Conservation (phyloP, 345 rosid species). For the Dovyalis caffra region DNA sequence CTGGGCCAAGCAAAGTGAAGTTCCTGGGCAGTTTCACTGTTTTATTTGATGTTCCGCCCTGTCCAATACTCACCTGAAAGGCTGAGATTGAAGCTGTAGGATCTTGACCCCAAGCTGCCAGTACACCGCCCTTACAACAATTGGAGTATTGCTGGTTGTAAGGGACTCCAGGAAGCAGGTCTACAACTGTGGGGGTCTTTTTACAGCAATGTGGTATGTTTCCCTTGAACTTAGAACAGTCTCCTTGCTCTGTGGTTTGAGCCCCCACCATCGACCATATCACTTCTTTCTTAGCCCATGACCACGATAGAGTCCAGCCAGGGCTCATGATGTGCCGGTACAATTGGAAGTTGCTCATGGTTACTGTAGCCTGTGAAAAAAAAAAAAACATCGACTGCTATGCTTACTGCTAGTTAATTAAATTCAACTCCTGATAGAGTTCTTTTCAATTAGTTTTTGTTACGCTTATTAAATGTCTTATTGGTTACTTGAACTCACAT, state of each 20-base stretch:
- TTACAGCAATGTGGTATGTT: constrained; percentile 64
- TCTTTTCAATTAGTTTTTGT: not conserved
- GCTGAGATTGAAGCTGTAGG: constrained; percentile 49
- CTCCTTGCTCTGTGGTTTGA: constrained; percentile 80
- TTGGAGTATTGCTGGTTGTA: constrained; percentile 64
- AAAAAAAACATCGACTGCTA: not conserved
- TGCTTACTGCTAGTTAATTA: too few relatives aligned
- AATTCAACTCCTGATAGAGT: too few relatives aligned
- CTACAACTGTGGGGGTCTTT: constrained; percentile 49
- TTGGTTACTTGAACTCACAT: not conserved
- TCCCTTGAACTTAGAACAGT: constrained; percentile 71
- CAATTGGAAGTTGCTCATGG: constrained; percentile 59
- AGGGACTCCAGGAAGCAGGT: constrained; percentile 67
- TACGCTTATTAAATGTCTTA: too few relatives aligned
- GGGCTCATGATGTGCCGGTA: constrained; percentile 55
- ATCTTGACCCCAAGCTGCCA: constrained; percentile 72
- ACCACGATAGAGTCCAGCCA: constrained; percentile 72
- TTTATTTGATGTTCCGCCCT: constrained; percentile 63
- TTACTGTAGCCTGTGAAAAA: constrained; percentile 53
- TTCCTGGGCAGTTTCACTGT: constrained; percentile 63
- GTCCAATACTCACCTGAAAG: constrained; percentile 67
- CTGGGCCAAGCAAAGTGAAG: constrained; percentile 64
- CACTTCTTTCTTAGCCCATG: constrained; percentile 73
- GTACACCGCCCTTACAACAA: constrained; percentile 64
- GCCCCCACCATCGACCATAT: constrained; percentile 71